These are phyloP conservation scores for Botrytis paeoniae DNA, from an alignment of 2,329 filamentous ascomycete species.

Conservation along the genomic window DNA sequence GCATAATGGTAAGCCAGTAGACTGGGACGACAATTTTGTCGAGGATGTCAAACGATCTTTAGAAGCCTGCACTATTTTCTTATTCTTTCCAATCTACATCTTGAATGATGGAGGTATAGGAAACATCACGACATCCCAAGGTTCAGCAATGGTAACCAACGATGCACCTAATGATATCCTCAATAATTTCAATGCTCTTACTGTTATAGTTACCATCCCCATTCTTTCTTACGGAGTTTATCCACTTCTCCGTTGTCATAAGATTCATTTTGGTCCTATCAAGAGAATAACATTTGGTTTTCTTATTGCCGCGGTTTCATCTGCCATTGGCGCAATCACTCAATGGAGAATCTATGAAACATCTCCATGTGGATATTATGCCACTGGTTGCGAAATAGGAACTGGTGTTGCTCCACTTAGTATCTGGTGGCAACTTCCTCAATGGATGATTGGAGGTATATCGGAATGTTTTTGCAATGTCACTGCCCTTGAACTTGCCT, in stretches of 20 bases:
- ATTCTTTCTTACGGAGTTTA: constrained; percentile 67
- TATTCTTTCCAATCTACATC: constrained; percentile 47
- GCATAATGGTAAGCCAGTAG: constrained; percentile 48
- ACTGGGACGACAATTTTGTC: constrained; percentile 78
- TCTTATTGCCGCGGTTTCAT: constrained; percentile 58
- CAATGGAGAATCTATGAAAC: constrained; percentile 62
- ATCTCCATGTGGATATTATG: constrained; percentile 54
- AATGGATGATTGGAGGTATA: constrained; percentile 47
- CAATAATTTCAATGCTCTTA: constrained; percentile 71
- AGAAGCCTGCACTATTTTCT: constrained; percentile 66
- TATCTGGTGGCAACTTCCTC: constrained; percentile 39
- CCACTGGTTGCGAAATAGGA: constrained; percentile 26
- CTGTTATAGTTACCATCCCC: constrained; percentile 71
- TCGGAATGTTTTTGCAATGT: constrained; percentile 57
- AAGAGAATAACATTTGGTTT: constrained; percentile 72
- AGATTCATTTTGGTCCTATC: constrained; percentile 68
- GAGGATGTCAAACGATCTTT: constrained; percentile 71
- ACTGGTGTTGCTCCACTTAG: constrained; percentile 28
- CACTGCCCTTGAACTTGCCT: constrained; percentile 70
- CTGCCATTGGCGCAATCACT: constrained; percentile 54
- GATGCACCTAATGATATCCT: constrained; percentile 77
- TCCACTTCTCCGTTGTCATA: constrained; percentile 60
- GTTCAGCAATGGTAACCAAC: constrained; percentile 62
- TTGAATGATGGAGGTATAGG: constrained; percentile 46
- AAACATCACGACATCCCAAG: constrained; percentile 47